Percentiles rank a stretch among this genome's conserved stretches.
These are phyloP conservation scores for Botrytis tulipae DNA, from an alignment of 2,329 filamentous ascomycete species.

Conservation along the genomic window DNA sequence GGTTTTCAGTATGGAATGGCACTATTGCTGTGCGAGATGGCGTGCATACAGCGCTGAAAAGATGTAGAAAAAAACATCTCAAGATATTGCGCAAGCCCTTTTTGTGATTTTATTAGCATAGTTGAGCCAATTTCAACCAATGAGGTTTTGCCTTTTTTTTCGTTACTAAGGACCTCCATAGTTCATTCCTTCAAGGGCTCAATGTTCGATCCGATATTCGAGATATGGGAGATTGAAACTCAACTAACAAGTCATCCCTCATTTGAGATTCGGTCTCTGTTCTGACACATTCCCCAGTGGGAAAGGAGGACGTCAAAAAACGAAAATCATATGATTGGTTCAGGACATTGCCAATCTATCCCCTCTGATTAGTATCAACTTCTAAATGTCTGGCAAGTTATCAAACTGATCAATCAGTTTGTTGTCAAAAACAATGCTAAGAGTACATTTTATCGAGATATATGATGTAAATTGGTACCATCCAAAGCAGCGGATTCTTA, in stretches of 20 bases:
- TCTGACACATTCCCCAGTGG: not conserved
- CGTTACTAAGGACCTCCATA: not conserved
- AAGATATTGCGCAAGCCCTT: not conserved
- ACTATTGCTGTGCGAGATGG: not conserved
- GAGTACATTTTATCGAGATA: not conserved
- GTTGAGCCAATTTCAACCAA: not conserved
- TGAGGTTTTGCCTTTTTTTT: not conserved
- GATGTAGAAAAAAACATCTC: not conserved
- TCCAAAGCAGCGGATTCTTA: no score
- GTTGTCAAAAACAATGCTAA: not conserved
- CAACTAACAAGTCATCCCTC: no score
- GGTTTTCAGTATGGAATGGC: not conserved
- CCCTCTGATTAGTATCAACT: not conserved
- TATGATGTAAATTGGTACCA: not conserved
- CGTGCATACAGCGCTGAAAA: not conserved
- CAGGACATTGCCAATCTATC: not conserved
- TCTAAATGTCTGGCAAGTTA: not conserved
- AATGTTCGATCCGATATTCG: not conserved
- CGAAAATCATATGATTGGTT: not conserved
- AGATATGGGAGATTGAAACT: not conserved
- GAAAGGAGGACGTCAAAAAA: not conserved
- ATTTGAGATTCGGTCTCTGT: not conserved
- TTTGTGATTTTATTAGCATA: constrained; percentile 5
- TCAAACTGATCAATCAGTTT: no score
- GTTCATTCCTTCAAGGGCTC: not conserved